Conservation (phyloP, 108 stramenopile species). For the Epithemia pelagica region DNA sequence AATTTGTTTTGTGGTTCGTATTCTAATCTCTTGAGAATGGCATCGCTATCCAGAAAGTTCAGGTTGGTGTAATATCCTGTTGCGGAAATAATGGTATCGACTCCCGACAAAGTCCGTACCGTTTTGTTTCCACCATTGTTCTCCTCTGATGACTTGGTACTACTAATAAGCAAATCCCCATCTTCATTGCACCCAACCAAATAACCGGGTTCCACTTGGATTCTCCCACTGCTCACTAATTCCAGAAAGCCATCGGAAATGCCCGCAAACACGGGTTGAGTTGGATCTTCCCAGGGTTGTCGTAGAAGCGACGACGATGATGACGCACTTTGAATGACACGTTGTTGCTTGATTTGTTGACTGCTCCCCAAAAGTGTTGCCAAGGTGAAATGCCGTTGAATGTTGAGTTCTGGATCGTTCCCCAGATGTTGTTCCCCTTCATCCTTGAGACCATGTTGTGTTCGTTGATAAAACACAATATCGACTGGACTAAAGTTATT, state of each 20-base stretch:
- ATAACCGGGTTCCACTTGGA: constrained; percentile 20
- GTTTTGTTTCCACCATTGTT: background rate
- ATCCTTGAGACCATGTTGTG: background rate
- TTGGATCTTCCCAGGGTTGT: constrained; percentile 17
- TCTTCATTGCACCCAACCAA: background rate
- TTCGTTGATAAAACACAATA: background rate
- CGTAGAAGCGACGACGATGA: too few species aligned
- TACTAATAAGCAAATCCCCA: background rate
- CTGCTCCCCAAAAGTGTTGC: background rate
- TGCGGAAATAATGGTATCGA: constrained; percentile 44
- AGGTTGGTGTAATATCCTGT: constrained; percentile 47
- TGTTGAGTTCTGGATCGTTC: background rate
- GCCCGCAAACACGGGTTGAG: constrained; percentile 40
- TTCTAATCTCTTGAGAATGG: constrained; percentile 36
- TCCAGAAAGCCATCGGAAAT: constrained; percentile 61
- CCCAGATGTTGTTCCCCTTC: background rate
- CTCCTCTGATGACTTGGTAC: background rate
- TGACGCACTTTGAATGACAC: background rate
- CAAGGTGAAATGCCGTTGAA: background rate
- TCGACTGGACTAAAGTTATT: background rate
- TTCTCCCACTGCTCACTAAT: constrained; percentile 35
- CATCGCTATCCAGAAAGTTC: constrained; percentile 20
- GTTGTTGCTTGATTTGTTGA: background rate
- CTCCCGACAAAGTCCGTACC: constrained; percentile 1
- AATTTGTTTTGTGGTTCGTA: constrained; percentile 43